Base-by-base conservation (phyloP, 2,329 filamentous ascomycete species). In the Leptographium procerum region DNA sequence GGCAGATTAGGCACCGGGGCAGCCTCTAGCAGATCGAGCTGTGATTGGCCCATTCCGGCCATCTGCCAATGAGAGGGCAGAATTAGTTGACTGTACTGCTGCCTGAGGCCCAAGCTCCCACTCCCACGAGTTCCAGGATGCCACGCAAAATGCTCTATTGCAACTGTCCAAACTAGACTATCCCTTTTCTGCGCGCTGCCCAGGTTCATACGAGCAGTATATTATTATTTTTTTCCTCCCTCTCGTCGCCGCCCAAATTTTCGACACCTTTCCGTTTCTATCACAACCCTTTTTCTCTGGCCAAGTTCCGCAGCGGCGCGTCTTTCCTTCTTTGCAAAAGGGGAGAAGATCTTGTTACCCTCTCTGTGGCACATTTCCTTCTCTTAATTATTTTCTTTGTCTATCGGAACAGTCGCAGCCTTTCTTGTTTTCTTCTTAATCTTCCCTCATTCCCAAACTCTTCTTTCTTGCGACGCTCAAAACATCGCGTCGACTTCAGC, bases 171-270 rank as follows among this genome's bases (percentile, higher is more conserved):
- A 16, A 16, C 14, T 16, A 14, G 31, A 24, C 53, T 40, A 43
- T 55, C 40, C 53, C 36, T 45, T 31, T 43, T 47, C 40, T n/a
- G 16, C 53, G 31, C 28, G 52, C 47, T 50, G 26, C 26, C 40
- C 40, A 19, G 34, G 31, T 40, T 43, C 43, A 34, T 40, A n/a
- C n/a, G n/a, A n/a, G n/a, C n/a, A n/a, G 33, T 40, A 19, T 48
- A 14, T n/a, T 33, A 31, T 45, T n/a, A n/a, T 52, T 52, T 43
- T 43, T 43, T 43, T 16, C 36, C 36, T 43, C 34, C 34, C 28
- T 47, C 34, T 57, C 34, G 48, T 34, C 34, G 36, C 50, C 50
- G 50, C 56, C 56, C 48, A 57, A 57, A 43, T 31, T 47, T 53
- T 34, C 19, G 33, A 31, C 50, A 51, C 56, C 34, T 47, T 52